Evolutionary conservation across 371 early-diverging fungal genomes (phyloP).

Genomic region (Mortierella sp.): DNA sequence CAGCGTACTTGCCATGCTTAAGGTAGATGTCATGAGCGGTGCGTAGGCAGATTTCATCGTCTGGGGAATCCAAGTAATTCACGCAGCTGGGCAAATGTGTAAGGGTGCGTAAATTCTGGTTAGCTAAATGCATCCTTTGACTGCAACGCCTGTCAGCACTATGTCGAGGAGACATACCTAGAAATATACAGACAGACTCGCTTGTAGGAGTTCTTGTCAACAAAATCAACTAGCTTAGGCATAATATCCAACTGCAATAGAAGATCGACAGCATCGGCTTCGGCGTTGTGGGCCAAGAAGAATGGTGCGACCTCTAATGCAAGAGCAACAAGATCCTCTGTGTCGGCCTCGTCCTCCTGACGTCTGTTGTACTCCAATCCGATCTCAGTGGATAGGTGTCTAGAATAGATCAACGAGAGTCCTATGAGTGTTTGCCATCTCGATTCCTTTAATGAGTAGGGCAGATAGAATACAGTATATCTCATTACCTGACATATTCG

Average conservation of each 20-base stretch:
- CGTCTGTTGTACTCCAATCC: slow-evolving; percentile 85
- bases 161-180: slow-evolving; percentile 65
- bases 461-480: not conserved
- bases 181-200: slow-evolving; percentile 97
- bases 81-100: slow-evolving; percentile 77
- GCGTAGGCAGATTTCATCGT: slow-evolving; percentile 86
- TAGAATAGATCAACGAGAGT: slow-evolving; percentile 20
- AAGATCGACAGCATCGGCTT: slow-evolving; percentile 97
- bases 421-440: not conserved
- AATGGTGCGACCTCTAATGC: slow-evolving; percentile 93
- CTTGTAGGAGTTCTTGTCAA: slow-evolving; percentile 92
- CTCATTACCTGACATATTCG: slow-evolving; percentile 89
- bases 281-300: slow-evolving; percentile 96
- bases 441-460: not conserved
- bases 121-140: too few relatives aligned
- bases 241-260: slow-evolving; percentile 91
- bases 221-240: slow-evolving; percentile 79
- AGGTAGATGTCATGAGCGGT: slow-evolving; percentile 94
- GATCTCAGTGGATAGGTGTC: slow-evolving; percentile 94
- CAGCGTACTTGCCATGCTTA: slow-evolving; percentile 81
- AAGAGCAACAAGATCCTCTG: slow-evolving; percentile 76
- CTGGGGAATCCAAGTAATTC: slow-evolving; percentile 90
- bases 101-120: not conserved
- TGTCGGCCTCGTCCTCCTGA: slow-evolving; percentile 66
- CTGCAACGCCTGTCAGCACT: not conserved